Conservation (phyloP, 129 eudicot species). For the Lactuca sativa region DNA sequence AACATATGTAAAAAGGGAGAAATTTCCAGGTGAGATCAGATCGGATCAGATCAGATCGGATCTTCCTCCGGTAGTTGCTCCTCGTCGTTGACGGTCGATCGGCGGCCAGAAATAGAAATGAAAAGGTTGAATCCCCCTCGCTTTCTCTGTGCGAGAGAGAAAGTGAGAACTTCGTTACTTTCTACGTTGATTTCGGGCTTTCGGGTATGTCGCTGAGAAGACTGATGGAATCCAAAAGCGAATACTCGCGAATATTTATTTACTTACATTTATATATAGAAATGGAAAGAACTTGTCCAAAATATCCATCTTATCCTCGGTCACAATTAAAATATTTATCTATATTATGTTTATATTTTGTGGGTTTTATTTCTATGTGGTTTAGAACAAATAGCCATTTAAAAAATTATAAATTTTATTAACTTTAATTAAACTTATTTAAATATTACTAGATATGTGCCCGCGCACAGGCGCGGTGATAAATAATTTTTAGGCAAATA, state of each 20-base stretch:
- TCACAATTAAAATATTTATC: no score
- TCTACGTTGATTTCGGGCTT: conserved; percentile 29
- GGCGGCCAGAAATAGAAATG: background rate
- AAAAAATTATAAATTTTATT: no score
- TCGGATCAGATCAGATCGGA: conserved; percentile 41
- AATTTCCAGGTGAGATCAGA: conserved; percentile 8
- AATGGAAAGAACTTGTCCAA: background rate
- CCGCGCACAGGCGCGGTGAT: no score
- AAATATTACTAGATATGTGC: no score
- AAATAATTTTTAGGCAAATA: no score
- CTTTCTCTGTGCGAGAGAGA: conserved; percentile 21
- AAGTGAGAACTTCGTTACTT: conserved; percentile 25
- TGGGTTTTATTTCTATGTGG: background rate
- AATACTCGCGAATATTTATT: conserved; percentile 17
- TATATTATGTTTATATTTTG: background rate
- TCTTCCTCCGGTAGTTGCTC: conserved; percentile 20
- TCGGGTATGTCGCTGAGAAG: conserved; percentile 16
- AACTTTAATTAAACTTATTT: no score
- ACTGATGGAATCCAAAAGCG: conserved; percentile 28
- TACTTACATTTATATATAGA: background rate
- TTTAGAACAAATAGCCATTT: no score
- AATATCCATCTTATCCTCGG: background rate
- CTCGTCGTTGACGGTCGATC: conserved; percentile 13
- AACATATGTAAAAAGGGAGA: background rate
- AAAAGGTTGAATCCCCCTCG: conserved; percentile 17